These are phyloP conservation scores for Epichloe baconii DNA, from an alignment of 2,329 filamentous ascomycete species.

Conservation along the genomic window DNA sequence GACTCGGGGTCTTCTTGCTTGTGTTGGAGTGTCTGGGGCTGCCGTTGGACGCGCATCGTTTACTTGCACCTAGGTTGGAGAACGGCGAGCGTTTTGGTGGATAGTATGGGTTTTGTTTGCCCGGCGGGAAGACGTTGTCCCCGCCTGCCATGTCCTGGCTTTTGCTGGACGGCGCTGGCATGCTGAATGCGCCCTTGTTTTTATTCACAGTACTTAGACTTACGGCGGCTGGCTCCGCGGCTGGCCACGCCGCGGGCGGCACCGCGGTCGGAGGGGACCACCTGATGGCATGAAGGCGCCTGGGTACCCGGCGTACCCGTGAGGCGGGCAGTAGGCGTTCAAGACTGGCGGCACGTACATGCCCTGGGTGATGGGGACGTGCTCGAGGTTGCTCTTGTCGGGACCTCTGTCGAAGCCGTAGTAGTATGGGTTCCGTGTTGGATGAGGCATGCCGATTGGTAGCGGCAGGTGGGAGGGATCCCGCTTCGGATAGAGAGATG, in stretches of 20 bases:
- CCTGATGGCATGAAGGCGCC: not conserved
- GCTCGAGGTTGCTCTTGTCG: conserved; percentile 9
- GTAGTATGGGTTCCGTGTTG: conserved; percentile 29
- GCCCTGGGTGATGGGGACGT: conserved; percentile 19
- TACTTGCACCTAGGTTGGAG: conserved; percentile 9
- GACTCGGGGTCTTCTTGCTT: not conserved
- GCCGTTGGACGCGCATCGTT: not conserved
- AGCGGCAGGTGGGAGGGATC: conserved; percentile 17
- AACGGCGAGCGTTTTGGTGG: conserved; percentile 11
- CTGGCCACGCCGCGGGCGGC: not conserved
- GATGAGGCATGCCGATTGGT: conserved; percentile 31
- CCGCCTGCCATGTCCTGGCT: conserved; percentile 12
- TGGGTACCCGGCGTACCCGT: conserved; percentile 9
- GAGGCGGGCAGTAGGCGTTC: conserved; percentile 11
- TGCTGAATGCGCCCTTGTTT: conserved; percentile 8
- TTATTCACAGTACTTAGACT: not conserved
- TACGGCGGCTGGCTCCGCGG: not conserved
- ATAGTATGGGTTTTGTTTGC: conserved; percentile 18
- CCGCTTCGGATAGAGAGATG: conserved; percentile 31
- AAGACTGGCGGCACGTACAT: conserved; percentile 12
- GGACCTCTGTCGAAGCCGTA: conserved; percentile 21
- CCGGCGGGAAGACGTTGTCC: conserved; percentile 19
- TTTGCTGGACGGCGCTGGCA: conserved; percentile 9
- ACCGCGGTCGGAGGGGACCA: not conserved
- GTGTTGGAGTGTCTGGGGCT: conserved; percentile 2